Evolutionary conservation across 805 yeast species (phyloP), one percentile per base, ranked within the genome.

Genomic region (Metschnikowia koreensis): DNA sequence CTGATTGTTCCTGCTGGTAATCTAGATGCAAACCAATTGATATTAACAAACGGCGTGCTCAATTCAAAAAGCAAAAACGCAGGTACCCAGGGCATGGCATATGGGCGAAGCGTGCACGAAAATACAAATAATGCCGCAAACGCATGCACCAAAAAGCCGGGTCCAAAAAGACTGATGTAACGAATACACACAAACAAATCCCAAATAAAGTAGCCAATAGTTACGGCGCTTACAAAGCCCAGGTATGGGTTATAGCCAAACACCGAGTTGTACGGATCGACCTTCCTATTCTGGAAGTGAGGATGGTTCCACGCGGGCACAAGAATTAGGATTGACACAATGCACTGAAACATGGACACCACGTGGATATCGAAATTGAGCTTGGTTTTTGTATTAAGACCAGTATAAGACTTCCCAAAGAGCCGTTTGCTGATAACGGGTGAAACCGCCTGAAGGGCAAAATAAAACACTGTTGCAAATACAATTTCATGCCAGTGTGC

Each of bases 41-140:
- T 67, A 69, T 94, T 96, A 55, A 94, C 97, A 70, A 94, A 94
- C 8, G 98, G 98, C 1, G 97, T 89, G 44, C 96, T 86, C 39
- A 88, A 78, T 70, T 94, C 99, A 68, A 87, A 94, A 46, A 88
- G 66, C 60, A 94, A 76, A 66, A 92, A 94, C 17, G 85, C 82
- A 1, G 96, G 93, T 28, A 88, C 80, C 82, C 87, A 86, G 46
- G 91, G 86, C 68, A 86, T 83, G 64, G 89, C 81, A 67, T 84
- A 88, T 3, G 97, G 97, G 33, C 75, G 66, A 53, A 87, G 75
- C 1, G 89, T 76, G 47, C 81, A 68, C 1, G 70, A 62, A 65
- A 92, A 89, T 38, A 89, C 96, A 61, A 80, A 80, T 49, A 90
- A 67, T 0, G 98, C 90, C 0, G 92, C 91, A 39, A 81, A 59